Conservation (phyloP, 2,329 filamentous ascomycete genomes). For the Onygenales sp. region DNA sequence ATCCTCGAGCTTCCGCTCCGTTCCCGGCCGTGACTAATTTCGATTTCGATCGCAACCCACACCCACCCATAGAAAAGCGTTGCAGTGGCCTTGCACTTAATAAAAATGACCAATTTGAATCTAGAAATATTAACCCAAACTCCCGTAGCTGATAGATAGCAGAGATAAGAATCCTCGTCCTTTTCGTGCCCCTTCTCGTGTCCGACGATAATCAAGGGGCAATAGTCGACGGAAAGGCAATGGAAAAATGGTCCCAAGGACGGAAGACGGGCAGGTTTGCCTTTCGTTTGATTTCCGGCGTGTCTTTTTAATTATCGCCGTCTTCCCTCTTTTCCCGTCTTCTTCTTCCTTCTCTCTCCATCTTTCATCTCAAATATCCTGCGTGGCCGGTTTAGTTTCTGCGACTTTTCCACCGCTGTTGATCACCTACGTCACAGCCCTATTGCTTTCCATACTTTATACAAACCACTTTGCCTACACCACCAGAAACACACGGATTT, state of each 20-base stretch:
- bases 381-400: conserved; percentile 1
- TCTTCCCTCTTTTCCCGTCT: conserved; percentile 11
- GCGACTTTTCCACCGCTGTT: not conserved
- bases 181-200: not conserved
- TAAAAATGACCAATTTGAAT: conserved; percentile 3
- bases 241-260: not conserved
- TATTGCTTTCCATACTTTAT: not conserved
- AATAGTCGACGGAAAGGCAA: not conserved
- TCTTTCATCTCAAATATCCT: conserved; percentile 3
- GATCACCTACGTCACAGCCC: not conserved
- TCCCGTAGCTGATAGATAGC: not conserved
- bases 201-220: not conserved
- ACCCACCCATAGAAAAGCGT: no score
- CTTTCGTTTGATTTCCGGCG: not conserved
- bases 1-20: not conserved
- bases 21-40: not conserved
- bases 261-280: not conserved
- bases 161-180: not conserved
- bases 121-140: not conserved
- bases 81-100: not conserved
- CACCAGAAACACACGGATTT: not conserved
- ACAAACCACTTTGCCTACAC: no score
- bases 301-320: conserved; percentile 6
- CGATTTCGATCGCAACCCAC: not conserved
- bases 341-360: conserved; percentile 9